A percentile compares a stretch with the other conserved stretches of the same genome.
Conservation (phyloP, 441 rosid genomes). For the Adansonia madagascariensis region DNA sequence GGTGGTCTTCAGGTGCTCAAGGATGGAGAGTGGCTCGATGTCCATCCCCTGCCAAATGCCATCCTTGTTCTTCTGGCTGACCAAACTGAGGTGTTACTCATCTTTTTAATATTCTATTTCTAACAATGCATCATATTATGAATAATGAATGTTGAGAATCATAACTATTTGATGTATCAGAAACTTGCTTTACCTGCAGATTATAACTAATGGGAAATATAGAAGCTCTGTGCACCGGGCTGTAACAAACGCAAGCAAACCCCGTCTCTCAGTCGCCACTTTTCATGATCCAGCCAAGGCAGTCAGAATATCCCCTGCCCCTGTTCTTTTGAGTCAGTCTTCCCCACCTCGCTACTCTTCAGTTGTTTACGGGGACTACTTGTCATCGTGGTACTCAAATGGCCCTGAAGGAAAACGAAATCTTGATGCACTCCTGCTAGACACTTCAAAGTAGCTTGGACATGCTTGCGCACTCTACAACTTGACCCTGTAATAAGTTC, state of each 20-base stretch:
- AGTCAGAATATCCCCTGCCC: slow-evolving; percentile 58
- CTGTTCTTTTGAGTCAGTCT: slow-evolving; percentile 47
- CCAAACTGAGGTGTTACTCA: slow-evolving; percentile 71
- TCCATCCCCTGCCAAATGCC: slow-evolving; percentile 63
- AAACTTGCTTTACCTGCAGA: slow-evolving; percentile 44
- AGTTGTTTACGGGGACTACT: slow-evolving; percentile 63
- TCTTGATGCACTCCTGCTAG: slow-evolving; percentile 61
- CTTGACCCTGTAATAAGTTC: slow-evolving; percentile 9
- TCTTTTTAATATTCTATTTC: slow-evolving; percentile 10
- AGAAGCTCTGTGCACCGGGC: slow-evolving; percentile 74
- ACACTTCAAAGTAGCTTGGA: slow-evolving; percentile 4
- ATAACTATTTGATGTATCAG: background rate
- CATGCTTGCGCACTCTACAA: slow-evolving; percentile 3
- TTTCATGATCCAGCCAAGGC: slow-evolving; percentile 90
- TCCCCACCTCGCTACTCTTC: slow-evolving; percentile 49
- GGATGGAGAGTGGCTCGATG: slow-evolving; percentile 66
- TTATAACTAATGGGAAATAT: slow-evolving; percentile 79
- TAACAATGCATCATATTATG: background rate
- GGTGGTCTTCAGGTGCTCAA: slow-evolving; percentile 80
- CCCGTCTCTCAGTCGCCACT: slow-evolving; percentile 76
- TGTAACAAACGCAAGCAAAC: slow-evolving; percentile 58
- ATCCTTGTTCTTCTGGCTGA: slow-evolving; percentile 73
- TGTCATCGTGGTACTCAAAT: slow-evolving; percentile 79
- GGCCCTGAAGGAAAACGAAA: slow-evolving; percentile 85
- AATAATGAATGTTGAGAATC: background rate